Base-by-base conservation (phyloP, 306 rosid species). In the Prunus mume region DNA sequence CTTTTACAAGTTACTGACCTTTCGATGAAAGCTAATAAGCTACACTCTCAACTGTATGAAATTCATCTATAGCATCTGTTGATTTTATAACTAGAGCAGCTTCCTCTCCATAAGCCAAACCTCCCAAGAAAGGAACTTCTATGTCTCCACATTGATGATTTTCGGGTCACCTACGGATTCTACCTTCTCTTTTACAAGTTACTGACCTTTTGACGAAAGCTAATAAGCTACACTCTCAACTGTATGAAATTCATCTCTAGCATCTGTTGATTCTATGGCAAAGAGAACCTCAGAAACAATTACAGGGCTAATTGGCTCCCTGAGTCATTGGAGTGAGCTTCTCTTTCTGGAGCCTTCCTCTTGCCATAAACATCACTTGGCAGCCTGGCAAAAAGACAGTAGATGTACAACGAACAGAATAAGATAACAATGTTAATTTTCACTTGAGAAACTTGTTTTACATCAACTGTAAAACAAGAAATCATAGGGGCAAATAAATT, bases 271-370 rank as follows among this genome's bases (percentile, higher is more conserved):
- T 77, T 66, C 67, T 57, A 57, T 14, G 67, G 47, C 34, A 71
- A 86, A 64, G 71, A 75, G 74, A 63, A 80, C 64, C 73, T 52
- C 68, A 4, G 32, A 62, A 70, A 68, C 74, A 72, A 85, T 85
- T 90, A 87, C 73, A 86, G 70, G 65, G 80, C 86, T 78, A 87
- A 49, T 78, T 85, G 89, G 75, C 77, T 86, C 61, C 90, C 90
- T 49, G 93, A 85, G 57, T 91, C 87, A 65, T 88, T 85, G 24
- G 97, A 92, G 76, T 83, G 80, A 62, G 87, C 77, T 72, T 88
- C 92, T 84, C 86, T 81, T 79, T 83, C 91, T 12, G 79, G 70
- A 62, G 73, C 83, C 80, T 89, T 90, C 80, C 81, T 88, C 87
- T 92, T 92, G 84, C 80, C 86, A 75, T 73, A 85, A 80, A 86